phyloP scores from a whole-genome alignment of 805 yeast genomes.

The Grigorovia humatica region DNA sequence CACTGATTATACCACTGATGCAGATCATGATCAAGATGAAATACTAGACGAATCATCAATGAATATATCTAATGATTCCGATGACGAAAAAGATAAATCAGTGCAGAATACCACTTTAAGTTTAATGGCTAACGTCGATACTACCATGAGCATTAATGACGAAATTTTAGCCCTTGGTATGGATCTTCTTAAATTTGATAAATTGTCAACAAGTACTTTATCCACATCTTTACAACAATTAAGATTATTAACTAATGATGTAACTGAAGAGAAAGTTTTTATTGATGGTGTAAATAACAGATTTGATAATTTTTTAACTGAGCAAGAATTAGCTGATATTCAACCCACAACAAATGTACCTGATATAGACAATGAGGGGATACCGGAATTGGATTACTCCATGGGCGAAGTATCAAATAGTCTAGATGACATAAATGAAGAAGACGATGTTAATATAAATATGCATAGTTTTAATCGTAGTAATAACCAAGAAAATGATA shows the following conservation, averaged over 20 bases:
- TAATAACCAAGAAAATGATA: background rate
- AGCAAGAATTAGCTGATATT: slow-evolving; percentile 23
- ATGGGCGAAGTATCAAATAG: slow-evolving; percentile 5
- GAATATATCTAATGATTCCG: background rate
- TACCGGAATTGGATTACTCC: slow-evolving; percentile 2
- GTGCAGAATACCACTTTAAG: background rate
- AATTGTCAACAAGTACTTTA: slow-evolving; percentile 31
- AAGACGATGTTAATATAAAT: slow-evolving; percentile 9
- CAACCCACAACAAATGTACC: slow-evolving; percentile 22
- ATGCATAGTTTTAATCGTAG: background rate
- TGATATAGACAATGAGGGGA: slow-evolving; percentile 1
- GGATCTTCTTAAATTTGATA: slow-evolving; percentile 23
- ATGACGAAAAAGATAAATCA: background rate
- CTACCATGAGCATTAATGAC: slow-evolving; percentile 15
- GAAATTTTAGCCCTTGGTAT: slow-evolving; percentile 28
- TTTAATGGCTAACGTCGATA: background rate
- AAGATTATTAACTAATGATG: slow-evolving; percentile 46
- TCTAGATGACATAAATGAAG: slow-evolving; percentile 6
- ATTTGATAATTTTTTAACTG: slow-evolving; percentile 22
- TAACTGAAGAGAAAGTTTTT: slow-evolving; percentile 40
- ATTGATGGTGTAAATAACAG: slow-evolving; percentile 33
- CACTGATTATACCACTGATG: background rate
- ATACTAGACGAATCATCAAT: slow-evolving; percentile 7
- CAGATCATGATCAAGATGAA: slow-evolving; percentile 12
- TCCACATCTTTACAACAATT: slow-evolving; percentile 67